Base-by-base conservation (phyloP, 1,139 yeast genomes). In the Pichia kudriavzevii region DNA sequence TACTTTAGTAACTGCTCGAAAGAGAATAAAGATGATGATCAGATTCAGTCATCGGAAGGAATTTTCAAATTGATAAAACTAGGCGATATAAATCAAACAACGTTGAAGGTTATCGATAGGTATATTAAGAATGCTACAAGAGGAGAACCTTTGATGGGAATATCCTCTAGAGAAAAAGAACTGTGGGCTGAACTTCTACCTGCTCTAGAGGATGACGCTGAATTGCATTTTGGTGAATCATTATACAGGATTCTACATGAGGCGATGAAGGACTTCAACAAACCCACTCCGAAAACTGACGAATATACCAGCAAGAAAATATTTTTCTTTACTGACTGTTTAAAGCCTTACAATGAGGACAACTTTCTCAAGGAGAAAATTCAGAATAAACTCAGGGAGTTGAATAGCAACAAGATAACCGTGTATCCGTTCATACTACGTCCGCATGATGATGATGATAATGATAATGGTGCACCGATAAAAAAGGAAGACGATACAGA, bases 351-450 rank as follows among this genome's bases (percentile, higher is more conserved):
- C 31, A 62, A 63, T 41, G 51, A 56, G 1, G 45, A 53, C 3
- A 44, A 55, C 0, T 53, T 55, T 12, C 52, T 55, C 8, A 61
- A 61, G 35, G 55, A 57, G 22, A 59, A 72, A 7, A 56, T 85
- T 13, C 70, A 79, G 50, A 72, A 72, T 15, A 64, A 79, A 5
- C 67, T 82, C 19, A 67, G 69, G 32, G 94, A 84, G 55, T 64
- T 72, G 34, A 69, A 69, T 34, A 70, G 69, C 35, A 60, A 63
- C 14, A 61, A 59, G 25, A 74, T 81, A 21, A 61, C 60, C 12
- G 67, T 87, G 13, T 61, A 65, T 16, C 94, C 96, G 0, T 67
- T 83, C 35, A 77, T 88, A 48, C 55, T 85, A 13, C 26, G 63
- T 67, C 4, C 48, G 53, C 18, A 42, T 54, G 4, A 47, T 46